Conservation (phyloP, 2,329 filamentous ascomycete genomes). For the Pseudopyrenochaeta lycopersici region DNA sequence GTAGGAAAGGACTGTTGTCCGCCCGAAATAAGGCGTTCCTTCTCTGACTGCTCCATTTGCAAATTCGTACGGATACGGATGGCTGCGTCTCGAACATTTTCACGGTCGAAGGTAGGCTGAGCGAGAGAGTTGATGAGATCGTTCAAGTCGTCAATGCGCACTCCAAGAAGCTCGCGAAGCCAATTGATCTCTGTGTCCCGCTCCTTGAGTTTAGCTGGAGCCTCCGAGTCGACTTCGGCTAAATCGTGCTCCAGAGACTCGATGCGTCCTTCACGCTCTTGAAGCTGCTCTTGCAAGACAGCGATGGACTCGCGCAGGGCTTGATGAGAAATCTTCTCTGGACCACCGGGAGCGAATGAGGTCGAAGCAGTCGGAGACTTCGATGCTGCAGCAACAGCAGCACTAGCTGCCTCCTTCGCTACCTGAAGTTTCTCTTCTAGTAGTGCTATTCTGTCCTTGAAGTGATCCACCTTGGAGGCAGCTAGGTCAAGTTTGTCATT, state of each 20-base stretch:
- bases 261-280: slow-evolving; percentile 89
- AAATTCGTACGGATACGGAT: slow-evolving; percentile 94
- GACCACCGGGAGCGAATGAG: slow-evolving; percentile 53
- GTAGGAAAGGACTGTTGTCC: slow-evolving; percentile 70
- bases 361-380: slow-evolving; percentile 57
- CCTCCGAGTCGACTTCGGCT: slow-evolving; percentile 75
- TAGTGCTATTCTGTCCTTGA: slow-evolving; percentile 84
- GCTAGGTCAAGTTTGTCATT: slow-evolving; percentile 83
- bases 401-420: slow-evolving; percentile 84
- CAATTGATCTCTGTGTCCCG: slow-evolving; percentile 93
- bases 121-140: slow-evolving; percentile 87
- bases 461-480: slow-evolving; percentile 82
- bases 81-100: slow-evolving; percentile 84
- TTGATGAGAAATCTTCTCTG: slow-evolving; percentile 92
- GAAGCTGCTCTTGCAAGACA: slow-evolving; percentile 94
- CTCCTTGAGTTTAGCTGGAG: slow-evolving; percentile 84
- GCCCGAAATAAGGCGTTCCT: slow-evolving; percentile 81
- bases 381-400: slow-evolving; percentile 76
- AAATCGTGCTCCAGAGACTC: slow-evolving; percentile 83
- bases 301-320: slow-evolving; percentile 95
- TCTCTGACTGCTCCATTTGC: slow-evolving; percentile 97
- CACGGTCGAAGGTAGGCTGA: slow-evolving; percentile 77
- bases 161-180: slow-evolving; percentile 91
- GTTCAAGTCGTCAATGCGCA: slow-evolving; percentile 88
- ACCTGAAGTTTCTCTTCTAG: slow-evolving; percentile 92